Evolutionary conservation across 2,329 filamentous ascomycete genomes (phyloP).

Genomic region (Ophiostoma populinum): DNA sequence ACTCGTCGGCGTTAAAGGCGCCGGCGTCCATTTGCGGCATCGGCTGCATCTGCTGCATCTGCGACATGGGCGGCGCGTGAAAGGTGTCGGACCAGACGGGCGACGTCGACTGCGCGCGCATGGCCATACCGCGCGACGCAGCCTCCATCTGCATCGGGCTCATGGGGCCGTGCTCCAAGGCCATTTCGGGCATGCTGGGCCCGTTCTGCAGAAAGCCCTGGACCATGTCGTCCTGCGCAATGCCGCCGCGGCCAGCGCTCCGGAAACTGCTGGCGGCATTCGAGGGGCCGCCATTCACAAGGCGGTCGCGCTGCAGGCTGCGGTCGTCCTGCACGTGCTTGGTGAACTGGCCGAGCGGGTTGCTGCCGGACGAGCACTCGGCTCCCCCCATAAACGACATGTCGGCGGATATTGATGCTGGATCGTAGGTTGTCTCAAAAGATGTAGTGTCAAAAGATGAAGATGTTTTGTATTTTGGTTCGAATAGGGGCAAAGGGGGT

Average conservation of each 20-base stretch:
- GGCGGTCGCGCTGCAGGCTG: conserved; percentile 76
- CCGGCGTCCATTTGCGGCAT: conserved; percentile 66
- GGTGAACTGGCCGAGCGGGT: conserved; percentile 91
- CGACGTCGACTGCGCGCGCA: conserved; percentile 35
- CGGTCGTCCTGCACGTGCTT: conserved; percentile 97
- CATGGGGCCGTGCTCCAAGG: conserved; percentile 29
- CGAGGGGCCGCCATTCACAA: conserved; percentile 37
- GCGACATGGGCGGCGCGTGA: conserved; percentile 39
- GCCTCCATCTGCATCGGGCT: conserved; percentile 28
- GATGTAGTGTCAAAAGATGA: background rate
- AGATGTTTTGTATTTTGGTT: too few species aligned
- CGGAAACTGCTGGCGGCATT: conserved; percentile 52
- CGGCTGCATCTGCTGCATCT: too few species aligned
- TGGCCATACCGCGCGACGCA: conserved; percentile 27
- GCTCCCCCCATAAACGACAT: conserved; percentile 96
- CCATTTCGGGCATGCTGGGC: conserved; percentile 37
- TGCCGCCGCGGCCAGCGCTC: conserved; percentile 48
- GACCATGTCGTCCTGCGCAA: conserved; percentile 77
- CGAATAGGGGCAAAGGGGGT: too few species aligned
- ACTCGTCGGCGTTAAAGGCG: conserved; percentile 61
- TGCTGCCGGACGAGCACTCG: conserved; percentile 91
- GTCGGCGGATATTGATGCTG: background rate
- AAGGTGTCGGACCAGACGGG: conserved; percentile 38
- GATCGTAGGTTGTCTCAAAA: background rate
- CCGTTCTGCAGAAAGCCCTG: conserved; percentile 80